These are phyloP conservation scores for Sesbania bispinosa DNA, from an alignment of 306 rosid genomes.

Conservation along the genomic window DNA sequence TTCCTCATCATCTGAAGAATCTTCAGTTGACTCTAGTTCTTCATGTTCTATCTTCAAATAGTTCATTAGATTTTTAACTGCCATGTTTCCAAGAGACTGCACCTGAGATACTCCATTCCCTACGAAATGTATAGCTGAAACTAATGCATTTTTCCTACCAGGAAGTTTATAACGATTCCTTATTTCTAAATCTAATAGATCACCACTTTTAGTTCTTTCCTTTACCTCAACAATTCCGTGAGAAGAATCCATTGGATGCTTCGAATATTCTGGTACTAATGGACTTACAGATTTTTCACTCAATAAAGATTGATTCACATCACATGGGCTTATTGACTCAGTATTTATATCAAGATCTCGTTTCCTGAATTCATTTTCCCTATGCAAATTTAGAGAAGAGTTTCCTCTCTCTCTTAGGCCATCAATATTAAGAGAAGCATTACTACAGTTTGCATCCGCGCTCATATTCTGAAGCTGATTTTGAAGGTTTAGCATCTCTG, in stretches of 20 bases:
- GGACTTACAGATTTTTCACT: constrained; percentile 36
- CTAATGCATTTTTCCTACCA: constrained; percentile 56
- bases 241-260: constrained; percentile 38
- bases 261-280: constrained; percentile 38
- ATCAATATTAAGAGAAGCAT: constrained; percentile 48
- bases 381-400: constrained; percentile 26
- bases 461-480: constrained; percentile 59
- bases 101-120: constrained; percentile 87
- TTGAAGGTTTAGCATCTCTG: constrained; percentile 88
- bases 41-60: constrained; percentile 62
- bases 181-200: constrained; percentile 30
- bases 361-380: constrained; percentile 33
- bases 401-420: constrained; percentile 50
- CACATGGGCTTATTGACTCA: constrained; percentile 35
- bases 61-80: constrained; percentile 64
- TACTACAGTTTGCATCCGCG: constrained; percentile 41
- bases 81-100: constrained; percentile 76
- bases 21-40: constrained; percentile 47
- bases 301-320: constrained; percentile 47
- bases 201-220: constrained; percentile 31
- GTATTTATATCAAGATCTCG: constrained; percentile 39
- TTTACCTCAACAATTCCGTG: constrained; percentile 52
- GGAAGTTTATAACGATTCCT: constrained; percentile 36
- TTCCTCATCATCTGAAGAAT: constrained; percentile 52
- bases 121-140: constrained; percentile 65